phyloP scores from a whole-genome alignment of 805 yeast species.

The Yamadazyma takamatsuzukensis region DNA sequence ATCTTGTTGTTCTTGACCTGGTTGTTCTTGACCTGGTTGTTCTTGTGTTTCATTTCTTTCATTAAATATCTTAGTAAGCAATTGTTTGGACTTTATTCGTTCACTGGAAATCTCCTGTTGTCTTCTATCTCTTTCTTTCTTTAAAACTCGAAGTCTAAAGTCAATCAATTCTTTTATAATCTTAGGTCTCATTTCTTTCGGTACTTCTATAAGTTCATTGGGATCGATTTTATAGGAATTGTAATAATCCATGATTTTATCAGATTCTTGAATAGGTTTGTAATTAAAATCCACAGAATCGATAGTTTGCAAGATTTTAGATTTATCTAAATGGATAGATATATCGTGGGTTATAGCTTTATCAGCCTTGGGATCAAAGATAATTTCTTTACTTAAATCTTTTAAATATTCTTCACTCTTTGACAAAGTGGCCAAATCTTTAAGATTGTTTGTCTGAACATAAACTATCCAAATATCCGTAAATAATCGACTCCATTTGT shows the following conservation, averaged over 20 bases:
- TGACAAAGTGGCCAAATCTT: too few relatives aligned
- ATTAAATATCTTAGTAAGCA: conserved; percentile 27
- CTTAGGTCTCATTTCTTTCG: conserved; percentile 48
- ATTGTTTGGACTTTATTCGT: conserved; percentile 44
- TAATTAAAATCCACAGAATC: too few relatives aligned
- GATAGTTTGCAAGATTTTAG: too few relatives aligned
- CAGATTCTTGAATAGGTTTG: not conserved
- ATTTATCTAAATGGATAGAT: too few relatives aligned
- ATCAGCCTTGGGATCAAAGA: too few relatives aligned
- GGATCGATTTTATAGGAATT: conserved; percentile 50
- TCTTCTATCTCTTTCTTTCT: conserved; percentile 49
- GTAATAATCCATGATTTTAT: conserved; percentile 22
- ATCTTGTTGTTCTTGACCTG: conserved; percentile 1
- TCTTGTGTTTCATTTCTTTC: conserved; percentile 9
- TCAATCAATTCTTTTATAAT: conserved; percentile 51
- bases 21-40: not conserved
- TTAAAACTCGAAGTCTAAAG: conserved; percentile 53
- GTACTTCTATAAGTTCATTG: conserved; percentile 56
- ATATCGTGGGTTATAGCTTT: too few relatives aligned
- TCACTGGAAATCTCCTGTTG: conserved; percentile 47
- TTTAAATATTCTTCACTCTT: too few relatives aligned
- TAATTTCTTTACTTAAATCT: too few relatives aligned
- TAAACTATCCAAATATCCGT: too few relatives aligned
- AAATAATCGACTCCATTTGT: conserved; percentile 37
- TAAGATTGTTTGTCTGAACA: too few relatives aligned